Evolutionary conservation across 352 stramenopile species (phyloP).

Genomic region (Pythium apleroticum): DNA sequence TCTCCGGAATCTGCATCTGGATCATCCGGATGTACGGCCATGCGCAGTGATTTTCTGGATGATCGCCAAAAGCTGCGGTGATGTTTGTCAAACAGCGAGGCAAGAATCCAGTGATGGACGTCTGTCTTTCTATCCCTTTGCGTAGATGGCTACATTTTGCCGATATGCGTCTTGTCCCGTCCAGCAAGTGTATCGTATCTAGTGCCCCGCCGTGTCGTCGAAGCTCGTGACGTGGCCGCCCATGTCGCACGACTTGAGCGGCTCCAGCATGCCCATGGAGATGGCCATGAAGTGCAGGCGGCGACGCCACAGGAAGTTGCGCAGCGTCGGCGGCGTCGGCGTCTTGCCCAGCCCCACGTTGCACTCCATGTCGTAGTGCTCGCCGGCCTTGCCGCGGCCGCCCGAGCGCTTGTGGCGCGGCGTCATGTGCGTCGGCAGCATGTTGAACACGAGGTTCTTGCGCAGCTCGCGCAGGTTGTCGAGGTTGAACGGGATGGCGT

Average conservation of each 20-base stretch:
- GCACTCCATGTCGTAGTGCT: slow-evolving; percentile 52
- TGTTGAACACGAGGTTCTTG: slow-evolving; percentile 40
- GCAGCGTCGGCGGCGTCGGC: slow-evolving; percentile 30
- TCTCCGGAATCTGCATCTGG: too few relatives aligned
- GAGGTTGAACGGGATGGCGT: slow-evolving; percentile 44
- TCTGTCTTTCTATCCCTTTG: slow-evolving; percentile 3
- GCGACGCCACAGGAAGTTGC: slow-evolving; percentile 39
- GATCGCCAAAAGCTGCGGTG: background rate
- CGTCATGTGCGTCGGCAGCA: slow-evolving; percentile 49
- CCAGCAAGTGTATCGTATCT: background rate
- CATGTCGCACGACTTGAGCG: slow-evolving; percentile 42
- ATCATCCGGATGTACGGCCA: background rate
- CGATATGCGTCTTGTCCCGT: background rate
- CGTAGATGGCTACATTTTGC: slow-evolving; percentile 2
- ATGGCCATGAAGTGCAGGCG: slow-evolving; percentile 50
- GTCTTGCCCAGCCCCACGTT: slow-evolving; percentile 48
- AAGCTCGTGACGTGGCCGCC: slow-evolving; percentile 18
- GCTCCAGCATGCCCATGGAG: slow-evolving; percentile 43
- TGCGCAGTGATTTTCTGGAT: background rate
- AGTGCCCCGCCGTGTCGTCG: background rate
- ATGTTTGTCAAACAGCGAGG: background rate
- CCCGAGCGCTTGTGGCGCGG: slow-evolving; percentile 34
- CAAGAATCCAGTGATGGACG: slow-evolving; percentile 4
- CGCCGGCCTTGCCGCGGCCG: slow-evolving; percentile 23
- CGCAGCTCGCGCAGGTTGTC: slow-evolving; percentile 31